Percentiles rank a stretch among this genome's conserved stretches.
phyloP scores from a whole-genome alignment of 2,329 filamentous ascomycete genomes.

The Phyllosticta ampelicida region DNA sequence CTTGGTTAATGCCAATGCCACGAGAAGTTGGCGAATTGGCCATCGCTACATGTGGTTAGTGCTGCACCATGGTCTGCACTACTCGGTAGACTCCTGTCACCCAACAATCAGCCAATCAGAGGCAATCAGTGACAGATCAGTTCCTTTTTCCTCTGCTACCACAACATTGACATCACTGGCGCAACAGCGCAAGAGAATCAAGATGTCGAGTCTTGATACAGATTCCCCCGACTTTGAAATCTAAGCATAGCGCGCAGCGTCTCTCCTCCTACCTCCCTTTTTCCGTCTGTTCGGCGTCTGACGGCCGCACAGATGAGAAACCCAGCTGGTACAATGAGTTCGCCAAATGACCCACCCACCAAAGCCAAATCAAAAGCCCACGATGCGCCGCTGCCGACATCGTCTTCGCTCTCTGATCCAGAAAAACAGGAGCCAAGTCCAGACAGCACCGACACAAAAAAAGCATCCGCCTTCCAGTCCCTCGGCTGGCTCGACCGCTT shows the following conservation, averaged over 20 bases:
- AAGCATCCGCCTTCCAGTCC: conserved; percentile 21
- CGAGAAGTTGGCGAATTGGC: no score
- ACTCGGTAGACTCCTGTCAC: not conserved
- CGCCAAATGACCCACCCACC: not conserved
- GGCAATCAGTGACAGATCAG: not conserved
- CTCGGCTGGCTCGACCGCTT: conserved; percentile 36
- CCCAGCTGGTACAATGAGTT: not conserved
- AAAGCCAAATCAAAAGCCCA: not conserved
- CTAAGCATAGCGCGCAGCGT: no score
- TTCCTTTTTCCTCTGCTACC: not conserved
- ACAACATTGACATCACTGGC: not conserved
- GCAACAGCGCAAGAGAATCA: no score
- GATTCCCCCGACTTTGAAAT: no score
- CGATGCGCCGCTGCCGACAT: not conserved
- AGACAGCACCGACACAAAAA: not conserved
- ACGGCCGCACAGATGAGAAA: not conserved
- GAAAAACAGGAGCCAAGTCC: not conserved
- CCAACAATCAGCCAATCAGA: not conserved
- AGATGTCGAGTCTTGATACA: no score
- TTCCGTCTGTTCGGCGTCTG: no score
- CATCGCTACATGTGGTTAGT: no score
- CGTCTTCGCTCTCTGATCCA: not conserved
- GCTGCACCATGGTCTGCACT: not conserved
- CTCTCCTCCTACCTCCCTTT: no score
- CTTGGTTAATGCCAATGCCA: no score